phyloP scores from a whole-genome alignment of 2,329 filamentous ascomycete species.

The Fusarium sp. region DNA sequence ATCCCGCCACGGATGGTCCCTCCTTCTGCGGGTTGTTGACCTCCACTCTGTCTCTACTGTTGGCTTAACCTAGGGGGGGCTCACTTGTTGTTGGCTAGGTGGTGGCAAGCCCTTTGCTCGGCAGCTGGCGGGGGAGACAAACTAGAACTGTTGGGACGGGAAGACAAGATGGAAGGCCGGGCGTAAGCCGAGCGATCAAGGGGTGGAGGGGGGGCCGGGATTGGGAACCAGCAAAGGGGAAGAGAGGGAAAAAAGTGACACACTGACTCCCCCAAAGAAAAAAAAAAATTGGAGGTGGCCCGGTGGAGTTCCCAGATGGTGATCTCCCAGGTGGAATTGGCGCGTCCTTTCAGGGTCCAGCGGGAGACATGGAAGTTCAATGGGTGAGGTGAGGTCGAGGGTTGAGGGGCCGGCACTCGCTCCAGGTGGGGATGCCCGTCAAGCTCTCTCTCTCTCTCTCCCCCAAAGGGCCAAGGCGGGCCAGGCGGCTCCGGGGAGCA shows the following conservation, averaged over 20 bases:
- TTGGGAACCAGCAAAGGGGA: neutral
- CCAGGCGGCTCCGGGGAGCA: slow-evolving; percentile 13
- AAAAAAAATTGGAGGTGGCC: slow-evolving; percentile 24
- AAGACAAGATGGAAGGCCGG: slow-evolving; percentile 33
- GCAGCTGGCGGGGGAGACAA: slow-evolving; percentile 42
- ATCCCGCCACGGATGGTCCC: slow-evolving; percentile 15
- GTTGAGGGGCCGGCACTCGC: slow-evolving; percentile 34
- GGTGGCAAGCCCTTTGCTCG: slow-evolving; percentile 40
- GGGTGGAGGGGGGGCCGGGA: slow-evolving; percentile 4
- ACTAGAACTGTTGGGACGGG: slow-evolving; percentile 45
- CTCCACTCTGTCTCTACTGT: slow-evolving; percentile 35
- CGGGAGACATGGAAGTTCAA: neutral
- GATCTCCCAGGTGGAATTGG: slow-evolving; percentile 9
- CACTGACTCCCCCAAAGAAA: slow-evolving; percentile 39
- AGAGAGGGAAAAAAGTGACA: neutral
- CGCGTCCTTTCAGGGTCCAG: slow-evolving; percentile 30
- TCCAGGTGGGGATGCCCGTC: slow-evolving; percentile 26
- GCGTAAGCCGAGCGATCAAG: slow-evolving; percentile 32
- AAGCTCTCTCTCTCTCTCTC: neutral
- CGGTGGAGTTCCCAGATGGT: slow-evolving; percentile 4
- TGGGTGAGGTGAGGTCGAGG: slow-evolving; percentile 16
- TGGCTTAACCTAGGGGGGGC: slow-evolving; percentile 7
- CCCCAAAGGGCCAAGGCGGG: slow-evolving; percentile 21
- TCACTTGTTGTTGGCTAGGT: slow-evolving; percentile 6
- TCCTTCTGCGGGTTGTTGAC: slow-evolving; percentile 38